Conservation (phyloP, 768 basidiomycete species). For the Dioszegia crocea region DNA sequence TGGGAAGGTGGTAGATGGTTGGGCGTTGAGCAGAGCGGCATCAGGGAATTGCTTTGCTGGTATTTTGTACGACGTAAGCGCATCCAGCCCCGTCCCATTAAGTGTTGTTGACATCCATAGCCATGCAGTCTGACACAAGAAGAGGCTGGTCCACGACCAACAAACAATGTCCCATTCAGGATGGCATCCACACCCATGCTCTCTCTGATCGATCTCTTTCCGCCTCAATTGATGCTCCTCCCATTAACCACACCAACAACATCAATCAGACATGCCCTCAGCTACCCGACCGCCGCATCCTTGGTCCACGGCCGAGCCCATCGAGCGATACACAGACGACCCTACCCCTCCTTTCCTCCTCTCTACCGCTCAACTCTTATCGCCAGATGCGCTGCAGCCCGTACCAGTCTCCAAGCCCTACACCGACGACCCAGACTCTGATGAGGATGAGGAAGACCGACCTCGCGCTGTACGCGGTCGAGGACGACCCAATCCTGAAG, state of each 20-base stretch:
- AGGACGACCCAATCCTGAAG: not conserved
- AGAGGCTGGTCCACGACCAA: no score
- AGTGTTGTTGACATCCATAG: no score
- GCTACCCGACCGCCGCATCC: conserved; percentile 3
- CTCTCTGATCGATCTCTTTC: no score
- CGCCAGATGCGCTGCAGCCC: not conserved
- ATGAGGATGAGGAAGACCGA: not conserved
- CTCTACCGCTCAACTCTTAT: not conserved
- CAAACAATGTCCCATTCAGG: no score
- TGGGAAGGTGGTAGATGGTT: not conserved
- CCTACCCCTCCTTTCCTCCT: conserved; percentile 8
- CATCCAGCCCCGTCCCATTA: not conserved
- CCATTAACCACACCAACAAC: no score
- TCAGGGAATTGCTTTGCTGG: not conserved
- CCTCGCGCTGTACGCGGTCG: not conserved
- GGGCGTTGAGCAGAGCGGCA: not conserved
- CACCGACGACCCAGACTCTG: not conserved
- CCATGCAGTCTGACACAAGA: no score
- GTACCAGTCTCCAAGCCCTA: not conserved
- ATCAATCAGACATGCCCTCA: not conserved
- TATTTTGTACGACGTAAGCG: not conserved
- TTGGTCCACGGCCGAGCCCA: conserved; percentile 1
- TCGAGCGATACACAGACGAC: conserved; percentile 11
- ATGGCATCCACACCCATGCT: no score
- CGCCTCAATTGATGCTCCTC: no score